phyloP scores from a whole-genome alignment of 164 flowering plant genomes.

The Vitis labrusca region DNA sequence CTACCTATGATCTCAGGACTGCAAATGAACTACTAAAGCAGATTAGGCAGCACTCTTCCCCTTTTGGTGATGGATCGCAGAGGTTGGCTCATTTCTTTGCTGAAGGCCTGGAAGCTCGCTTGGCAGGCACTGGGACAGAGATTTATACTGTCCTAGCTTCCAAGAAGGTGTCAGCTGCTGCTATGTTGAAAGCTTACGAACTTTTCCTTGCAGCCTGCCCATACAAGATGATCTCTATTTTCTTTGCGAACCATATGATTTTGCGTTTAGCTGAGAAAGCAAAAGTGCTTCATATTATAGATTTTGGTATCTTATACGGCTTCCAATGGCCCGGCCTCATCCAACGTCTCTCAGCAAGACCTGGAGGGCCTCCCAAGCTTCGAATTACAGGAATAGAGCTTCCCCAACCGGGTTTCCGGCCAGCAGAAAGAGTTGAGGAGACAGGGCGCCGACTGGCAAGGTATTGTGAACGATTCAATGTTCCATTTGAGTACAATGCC shows the following conservation, averaged over 20 bases:
- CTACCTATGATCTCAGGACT: conserved; percentile 27
- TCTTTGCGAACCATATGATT: conserved; percentile 24
- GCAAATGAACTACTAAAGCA: conserved; percentile 37
- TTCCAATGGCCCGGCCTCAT: conserved; percentile 49
- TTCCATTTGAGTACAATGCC: conserved; percentile 29
- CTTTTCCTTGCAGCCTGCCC: conserved; percentile 25
- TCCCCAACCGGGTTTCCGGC: conserved; percentile 45
- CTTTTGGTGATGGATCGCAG: conserved; percentile 36
- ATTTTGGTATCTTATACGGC: conserved; percentile 40
- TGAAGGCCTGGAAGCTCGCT: conserved; percentile 43
- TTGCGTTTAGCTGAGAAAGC: conserved; percentile 20
- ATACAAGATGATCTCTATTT: conserved; percentile 25
- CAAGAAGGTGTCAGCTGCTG: conserved; percentile 26
- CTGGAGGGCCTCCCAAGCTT: conserved; percentile 43
- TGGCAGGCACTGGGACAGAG: conserved; percentile 26
- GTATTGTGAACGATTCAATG: conserved; percentile 34
- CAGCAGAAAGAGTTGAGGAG: conserved; percentile 36
- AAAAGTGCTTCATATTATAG: conserved; percentile 34
- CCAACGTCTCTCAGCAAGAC: conserved; percentile 21
- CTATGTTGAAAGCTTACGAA: conserved; percentile 33
- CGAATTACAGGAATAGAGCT: conserved; percentile 44
- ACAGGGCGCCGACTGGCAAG: conserved; percentile 37
- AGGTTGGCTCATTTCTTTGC: conserved; percentile 47
- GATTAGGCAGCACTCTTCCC: conserved; percentile 41
- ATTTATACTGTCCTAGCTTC: background rate